Evolutionary conservation across 805 yeast species (phyloP).

Genomic region (Candida sphagnicola): DNA sequence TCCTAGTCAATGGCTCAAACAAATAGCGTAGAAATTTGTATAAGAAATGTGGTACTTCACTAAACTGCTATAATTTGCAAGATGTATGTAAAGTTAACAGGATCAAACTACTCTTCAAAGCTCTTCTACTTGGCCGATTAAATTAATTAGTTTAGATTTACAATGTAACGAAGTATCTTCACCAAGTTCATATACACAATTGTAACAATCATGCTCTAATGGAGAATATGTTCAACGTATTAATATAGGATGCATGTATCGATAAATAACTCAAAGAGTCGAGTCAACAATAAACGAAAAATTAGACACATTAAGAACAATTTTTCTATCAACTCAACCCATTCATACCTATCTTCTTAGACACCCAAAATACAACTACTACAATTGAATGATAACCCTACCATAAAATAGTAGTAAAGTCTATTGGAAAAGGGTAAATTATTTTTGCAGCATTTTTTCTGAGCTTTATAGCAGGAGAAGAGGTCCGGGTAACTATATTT

Average conservation of each 20-base stretch:
- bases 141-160: too few species aligned
- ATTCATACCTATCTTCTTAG: slow-evolving; percentile 9
- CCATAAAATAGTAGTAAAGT: neutral
- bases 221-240: slow-evolving; percentile 79
- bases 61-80: too few species aligned
- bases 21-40: too few species aligned
- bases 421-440: neutral
- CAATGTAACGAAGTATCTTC: slow-evolving; percentile 73
- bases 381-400: slow-evolving; percentile 1
- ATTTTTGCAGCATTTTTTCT: neutral
- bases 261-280: slow-evolving; percentile 19
- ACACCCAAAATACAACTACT: slow-evolving; percentile 8
- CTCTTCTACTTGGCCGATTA: too few species aligned
- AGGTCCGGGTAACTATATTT: neutral
- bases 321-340: slow-evolving; percentile 2
- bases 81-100: too few species aligned
- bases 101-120: too few species aligned
- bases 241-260: slow-evolving; percentile 65
- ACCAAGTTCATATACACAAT: slow-evolving; percentile 69
- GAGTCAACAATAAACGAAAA: neutral
- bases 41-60: too few species aligned
- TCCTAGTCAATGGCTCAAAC: too few species aligned
- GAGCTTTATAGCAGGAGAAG: neutral
- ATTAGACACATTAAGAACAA: slow-evolving; percentile 5
- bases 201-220: slow-evolving; percentile 40